A percentile compares a stretch with the other conserved stretches of the same genome.
These are phyloP conservation scores for Triticum timopheevii DNA, from an alignment of 176 grass and related monocot species.

Conservation along the genomic window DNA sequence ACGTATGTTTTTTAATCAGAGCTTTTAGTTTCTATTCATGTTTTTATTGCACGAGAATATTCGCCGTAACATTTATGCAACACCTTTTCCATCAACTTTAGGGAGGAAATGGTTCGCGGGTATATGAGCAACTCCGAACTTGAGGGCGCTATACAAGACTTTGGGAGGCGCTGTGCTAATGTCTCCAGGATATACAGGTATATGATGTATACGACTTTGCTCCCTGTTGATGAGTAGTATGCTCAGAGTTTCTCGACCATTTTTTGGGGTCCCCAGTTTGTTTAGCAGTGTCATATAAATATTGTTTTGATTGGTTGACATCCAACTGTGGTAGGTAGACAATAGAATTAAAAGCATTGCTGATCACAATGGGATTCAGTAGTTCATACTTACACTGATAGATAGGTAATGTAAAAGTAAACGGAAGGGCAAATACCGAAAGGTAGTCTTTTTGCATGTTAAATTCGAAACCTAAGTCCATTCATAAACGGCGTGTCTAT, in stretches of 20 bases:
- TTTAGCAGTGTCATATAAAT: background rate
- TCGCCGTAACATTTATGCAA: background rate
- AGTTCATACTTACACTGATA: background rate
- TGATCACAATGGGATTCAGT: background rate
- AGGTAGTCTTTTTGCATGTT: background rate
- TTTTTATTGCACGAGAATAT: background rate
- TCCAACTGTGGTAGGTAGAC: background rate
- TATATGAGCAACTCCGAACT: constrained; percentile 85
- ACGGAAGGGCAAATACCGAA: background rate
- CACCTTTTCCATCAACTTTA: constrained; percentile 34
- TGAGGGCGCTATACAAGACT: constrained; percentile 52
- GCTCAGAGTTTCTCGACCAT: background rate
- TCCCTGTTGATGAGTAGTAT: background rate
- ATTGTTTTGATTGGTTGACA: background rate
- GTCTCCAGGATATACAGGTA: constrained; percentile 93
- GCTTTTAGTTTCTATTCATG: background rate
- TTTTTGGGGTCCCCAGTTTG: constrained; percentile 1
- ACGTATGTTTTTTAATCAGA: constrained; percentile 45
- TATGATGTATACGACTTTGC: constrained; percentile 29
- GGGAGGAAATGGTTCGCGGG: constrained; percentile 56
- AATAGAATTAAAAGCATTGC: background rate
- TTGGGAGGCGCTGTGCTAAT: constrained; percentile 67
- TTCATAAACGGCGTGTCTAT: background rate
- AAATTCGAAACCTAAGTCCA: background rate
- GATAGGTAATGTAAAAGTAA: background rate